Conservation (phyloP, 2,329 filamentous ascomycete genomes). For the Alternaria rosae region DNA sequence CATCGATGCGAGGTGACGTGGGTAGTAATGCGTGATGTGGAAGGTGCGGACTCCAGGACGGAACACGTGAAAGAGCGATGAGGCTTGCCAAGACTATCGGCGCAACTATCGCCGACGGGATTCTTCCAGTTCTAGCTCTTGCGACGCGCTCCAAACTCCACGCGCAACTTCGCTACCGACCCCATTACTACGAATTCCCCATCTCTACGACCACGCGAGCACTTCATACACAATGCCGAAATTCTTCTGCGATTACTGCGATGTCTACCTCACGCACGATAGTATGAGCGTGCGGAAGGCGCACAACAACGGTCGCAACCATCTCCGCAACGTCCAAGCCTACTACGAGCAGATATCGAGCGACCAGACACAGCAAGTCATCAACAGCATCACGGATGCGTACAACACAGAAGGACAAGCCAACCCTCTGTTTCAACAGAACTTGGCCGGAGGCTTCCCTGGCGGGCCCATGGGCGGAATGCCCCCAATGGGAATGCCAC, state of each 20-base stretch:
- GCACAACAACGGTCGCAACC: slow-evolving; percentile 95
- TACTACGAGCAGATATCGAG: slow-evolving; percentile 99
- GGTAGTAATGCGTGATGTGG: not conserved
- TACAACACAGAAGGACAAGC: slow-evolving; percentile 94
- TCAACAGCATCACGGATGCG: slow-evolving; percentile 95
- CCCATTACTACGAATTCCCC: not conserved
- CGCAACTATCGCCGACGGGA: slow-evolving; percentile 19
- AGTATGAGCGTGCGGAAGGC: slow-evolving; percentile 99
- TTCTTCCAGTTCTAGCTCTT: slow-evolving; percentile 30
- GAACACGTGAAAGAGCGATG: not conserved
- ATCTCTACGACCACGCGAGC: not conserved
- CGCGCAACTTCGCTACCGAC: slow-evolving; percentile 7
- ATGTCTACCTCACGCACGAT: slow-evolving; percentile 99
- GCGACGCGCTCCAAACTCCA: slow-evolving; percentile 23
- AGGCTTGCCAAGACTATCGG: slow-evolving; percentile 27
- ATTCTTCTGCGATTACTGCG: slow-evolving; percentile 84
- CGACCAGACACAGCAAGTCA: slow-evolving; percentile 97
- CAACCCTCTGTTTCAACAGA: slow-evolving; percentile 76
- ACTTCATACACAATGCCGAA: slow-evolving; percentile 29
- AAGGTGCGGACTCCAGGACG: not conserved
- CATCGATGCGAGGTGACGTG: not conserved
- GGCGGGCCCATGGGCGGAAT: slow-evolving; percentile 35
- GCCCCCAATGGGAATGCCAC: slow-evolving; percentile 30
- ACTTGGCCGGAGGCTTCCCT: slow-evolving; percentile 59
- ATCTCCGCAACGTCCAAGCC: slow-evolving; percentile 95